Conservation (phyloP, 2,329 filamentous ascomycete species). For the Ambrosiella cleistominuta region DNA sequence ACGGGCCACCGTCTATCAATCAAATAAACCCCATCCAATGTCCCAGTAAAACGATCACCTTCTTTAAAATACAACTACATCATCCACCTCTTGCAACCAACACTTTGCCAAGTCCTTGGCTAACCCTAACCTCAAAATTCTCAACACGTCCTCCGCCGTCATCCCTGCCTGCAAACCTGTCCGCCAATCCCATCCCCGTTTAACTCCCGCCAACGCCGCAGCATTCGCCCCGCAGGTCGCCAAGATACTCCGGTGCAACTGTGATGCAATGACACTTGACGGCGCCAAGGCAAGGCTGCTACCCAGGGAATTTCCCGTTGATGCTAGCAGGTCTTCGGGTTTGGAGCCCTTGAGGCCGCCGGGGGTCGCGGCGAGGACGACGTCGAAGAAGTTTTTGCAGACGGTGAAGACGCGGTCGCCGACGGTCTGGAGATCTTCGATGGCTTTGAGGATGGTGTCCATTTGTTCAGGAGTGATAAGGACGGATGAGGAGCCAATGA, state of each 20-base stretch:
- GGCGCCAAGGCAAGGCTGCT: conserved; percentile 49
- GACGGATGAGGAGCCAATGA: conserved; percentile 35
- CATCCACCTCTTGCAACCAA: conserved; percentile 51
- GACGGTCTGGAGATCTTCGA: conserved; percentile 66
- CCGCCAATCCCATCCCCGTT: conserved; percentile 63
- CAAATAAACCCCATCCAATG: not conserved
- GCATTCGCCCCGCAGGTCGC: conserved; percentile 28
- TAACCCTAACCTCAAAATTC: conserved; percentile 52
- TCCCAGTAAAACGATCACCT: not conserved
- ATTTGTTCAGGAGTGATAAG: conserved; percentile 56
- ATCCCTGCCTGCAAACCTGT: conserved; percentile 52
- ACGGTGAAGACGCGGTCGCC: conserved; percentile 52
- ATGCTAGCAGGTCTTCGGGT: conserved; percentile 46
- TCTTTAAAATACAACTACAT: conserved; percentile 25
- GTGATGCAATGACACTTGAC: conserved; percentile 50
- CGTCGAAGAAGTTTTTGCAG: conserved; percentile 56
- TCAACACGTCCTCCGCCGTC: conserved; percentile 52
- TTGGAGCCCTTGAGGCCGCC: conserved; percentile 44
- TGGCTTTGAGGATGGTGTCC: conserved; percentile 54
- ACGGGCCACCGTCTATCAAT: not conserved
- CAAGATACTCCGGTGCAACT: conserved; percentile 42
- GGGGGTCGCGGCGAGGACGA: conserved; percentile 50
- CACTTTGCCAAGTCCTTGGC: conserved; percentile 55
- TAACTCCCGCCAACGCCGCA: conserved; percentile 14
- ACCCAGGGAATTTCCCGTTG: conserved; percentile 32